Percentiles rank a stretch among this genome's conserved stretches.
Conservation (phyloP, 2,329 filamentous ascomycete genomes). For the Apiospora koreana region DNA sequence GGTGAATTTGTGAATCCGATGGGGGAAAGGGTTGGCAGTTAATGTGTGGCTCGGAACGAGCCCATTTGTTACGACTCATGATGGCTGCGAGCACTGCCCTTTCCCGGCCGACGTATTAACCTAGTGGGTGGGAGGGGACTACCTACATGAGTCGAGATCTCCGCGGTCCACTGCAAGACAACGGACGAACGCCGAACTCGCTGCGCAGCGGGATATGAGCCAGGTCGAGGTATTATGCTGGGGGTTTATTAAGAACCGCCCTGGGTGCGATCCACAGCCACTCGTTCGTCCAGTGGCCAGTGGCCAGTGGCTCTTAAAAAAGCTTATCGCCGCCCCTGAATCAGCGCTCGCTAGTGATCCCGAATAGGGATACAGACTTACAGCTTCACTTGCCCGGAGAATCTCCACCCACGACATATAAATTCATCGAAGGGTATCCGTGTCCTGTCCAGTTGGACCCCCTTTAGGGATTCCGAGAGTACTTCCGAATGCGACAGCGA, state of each 20-base stretch:
- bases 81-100: background rate
- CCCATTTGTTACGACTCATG: background rate
- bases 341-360: background rate
- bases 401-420: background rate
- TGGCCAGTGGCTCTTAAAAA: too few relatives aligned
- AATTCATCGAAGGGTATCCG: background rate
- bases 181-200: background rate
- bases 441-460: background rate
- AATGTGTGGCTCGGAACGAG: background rate
- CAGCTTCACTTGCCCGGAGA: background rate
- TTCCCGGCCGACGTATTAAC: background rate
- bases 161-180: background rate
- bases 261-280: background rate
- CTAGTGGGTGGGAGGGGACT: background rate
- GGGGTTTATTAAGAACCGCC: background rate
- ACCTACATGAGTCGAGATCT: background rate
- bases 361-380: background rate
- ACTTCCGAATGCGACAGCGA: background rate
- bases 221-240: background rate
- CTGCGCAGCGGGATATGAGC: background rate
- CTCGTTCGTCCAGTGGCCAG: background rate
- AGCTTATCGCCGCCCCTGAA: background rate
- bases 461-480: background rate
- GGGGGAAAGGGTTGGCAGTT: background rate
- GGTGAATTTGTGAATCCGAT: too few relatives aligned